Evolutionary conservation across 176 grass and related monocot species (phyloP), one percentile per base, ranked within the genome.

Genomic region (Phoenix dactylifera): DNA sequence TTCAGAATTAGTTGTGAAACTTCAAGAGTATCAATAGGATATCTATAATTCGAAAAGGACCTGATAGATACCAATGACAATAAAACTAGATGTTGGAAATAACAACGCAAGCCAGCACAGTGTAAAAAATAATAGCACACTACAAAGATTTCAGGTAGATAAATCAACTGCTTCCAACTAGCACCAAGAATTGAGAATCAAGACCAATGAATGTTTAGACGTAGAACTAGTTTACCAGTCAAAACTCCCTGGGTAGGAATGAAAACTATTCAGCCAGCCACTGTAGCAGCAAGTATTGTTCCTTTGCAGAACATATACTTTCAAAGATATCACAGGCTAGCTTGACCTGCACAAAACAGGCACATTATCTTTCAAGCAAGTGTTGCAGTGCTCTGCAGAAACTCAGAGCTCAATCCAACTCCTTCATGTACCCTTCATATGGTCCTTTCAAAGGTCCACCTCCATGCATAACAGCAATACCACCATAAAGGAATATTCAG

Each of bases 311-410:
- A 62, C 30, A 62, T 48, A 49, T 48, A 49, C 29, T 20, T 62
- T 20, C 29, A 48, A n/a, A 60, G 15, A 60, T 60, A 62, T 30
- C 3, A 22, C 6, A 22, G 12, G 60, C 17, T 62, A 44, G 51
- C 26, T 62, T 62, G 32, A 62, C 30, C 60, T 62, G 60, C 30
- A 49, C 14, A 48, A 62, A 62, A 62, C 16, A 62, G 18, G 16
- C 17, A 15, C 12, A 44, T 62, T 67, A 49, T 22, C 32, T 22
- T 48, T 18, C 60, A 62, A 62, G 32, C 30, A 22, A 62, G 26
- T 39, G 6, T 16, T 61, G n/a, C 35, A 44, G 35, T 48, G 22
- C 18, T 12, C 18, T 49, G 28, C 26, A 22, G 28, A 39, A 61
- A 48, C n/a, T 35, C 30, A 49, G 22, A 6, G 24, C 57, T 28